These are phyloP conservation scores for Sanghuangporus baumii DNA, from an alignment of 1,284 basidiomycete species.

Conservation along the genomic window DNA sequence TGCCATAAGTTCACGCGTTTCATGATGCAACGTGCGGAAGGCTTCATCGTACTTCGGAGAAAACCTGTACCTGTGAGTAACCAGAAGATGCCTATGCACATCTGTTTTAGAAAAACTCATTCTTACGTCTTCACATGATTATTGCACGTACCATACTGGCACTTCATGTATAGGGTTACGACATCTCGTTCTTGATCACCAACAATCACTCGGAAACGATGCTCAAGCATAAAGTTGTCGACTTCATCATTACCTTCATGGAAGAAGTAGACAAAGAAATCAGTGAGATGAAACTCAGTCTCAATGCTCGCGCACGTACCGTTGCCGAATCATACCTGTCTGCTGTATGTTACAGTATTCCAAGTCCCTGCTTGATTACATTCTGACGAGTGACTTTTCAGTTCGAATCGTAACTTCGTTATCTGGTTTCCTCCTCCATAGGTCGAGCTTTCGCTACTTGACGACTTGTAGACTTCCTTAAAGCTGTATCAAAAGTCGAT, in stretches of 20 bases:
- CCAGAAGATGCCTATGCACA: not conserved
- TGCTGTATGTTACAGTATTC: constrained; percentile 45
- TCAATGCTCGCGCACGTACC: constrained; percentile 95
- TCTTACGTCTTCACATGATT: not conserved
- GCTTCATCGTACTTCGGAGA: constrained; percentile 91
- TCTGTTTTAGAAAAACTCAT: not conserved
- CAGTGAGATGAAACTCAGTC: constrained; percentile 84
- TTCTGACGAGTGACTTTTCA: not conserved
- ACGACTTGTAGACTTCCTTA: constrained; percentile 8
- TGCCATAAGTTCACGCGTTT: constrained; percentile 99
- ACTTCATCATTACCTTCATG: constrained; percentile 99
- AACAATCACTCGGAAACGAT: constrained; percentile 96
- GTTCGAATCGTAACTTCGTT: not conserved
- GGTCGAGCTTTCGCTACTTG: not conserved
- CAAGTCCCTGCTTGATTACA: not conserved
- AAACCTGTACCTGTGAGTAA: constrained; percentile 83
- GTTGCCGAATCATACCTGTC: constrained; percentile 90
- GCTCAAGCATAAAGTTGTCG: constrained; percentile 99
- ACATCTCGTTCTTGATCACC: constrained; percentile 98
- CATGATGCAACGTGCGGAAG: constrained; percentile 98
- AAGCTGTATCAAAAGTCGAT: not conserved
- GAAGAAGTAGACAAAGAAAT: constrained; percentile 95
- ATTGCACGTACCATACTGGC: not conserved
- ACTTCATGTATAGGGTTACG: constrained; percentile 69
- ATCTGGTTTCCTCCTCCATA: not conserved